phyloP scores from a whole-genome alignment of 495 filamentous ascomycete species.

The Penicillium parvum region DNA sequence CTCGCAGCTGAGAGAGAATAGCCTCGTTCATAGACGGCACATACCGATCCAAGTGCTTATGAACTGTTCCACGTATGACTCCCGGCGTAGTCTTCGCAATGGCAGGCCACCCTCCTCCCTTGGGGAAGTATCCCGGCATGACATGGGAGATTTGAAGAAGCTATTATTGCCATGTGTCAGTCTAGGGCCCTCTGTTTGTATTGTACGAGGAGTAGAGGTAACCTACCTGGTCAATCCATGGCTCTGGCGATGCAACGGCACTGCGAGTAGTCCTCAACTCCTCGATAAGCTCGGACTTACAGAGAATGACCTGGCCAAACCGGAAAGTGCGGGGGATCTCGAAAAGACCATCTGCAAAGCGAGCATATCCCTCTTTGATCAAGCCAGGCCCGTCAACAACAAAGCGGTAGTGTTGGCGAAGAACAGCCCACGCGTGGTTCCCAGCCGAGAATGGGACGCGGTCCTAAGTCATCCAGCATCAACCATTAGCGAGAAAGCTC shows the following conservation, averaged over 20 bases:
- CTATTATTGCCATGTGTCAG: slow-evolving; percentile 4
- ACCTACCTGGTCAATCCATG: slow-evolving; percentile 28
- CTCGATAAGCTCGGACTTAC: slow-evolving; percentile 20
- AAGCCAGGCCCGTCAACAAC: slow-evolving; percentile 17
- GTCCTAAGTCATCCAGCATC: neutral
- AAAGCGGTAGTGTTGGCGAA: slow-evolving; percentile 23
- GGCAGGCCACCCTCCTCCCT: slow-evolving; percentile 19
- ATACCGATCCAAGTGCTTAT: slow-evolving; percentile 20
- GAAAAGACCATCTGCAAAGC: slow-evolving; percentile 14
- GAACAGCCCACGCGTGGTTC: slow-evolving; percentile 7
- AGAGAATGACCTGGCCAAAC: slow-evolving; percentile 21
- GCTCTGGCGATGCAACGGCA: slow-evolving; percentile 18
- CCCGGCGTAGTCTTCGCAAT: slow-evolving; percentile 25
- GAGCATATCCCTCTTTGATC: slow-evolving; percentile 16
- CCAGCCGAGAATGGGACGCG: slow-evolving; percentile 9
- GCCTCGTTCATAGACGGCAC: slow-evolving; percentile 19
- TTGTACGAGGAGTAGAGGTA: too few species aligned
- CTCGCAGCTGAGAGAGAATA: slow-evolving; percentile 14
- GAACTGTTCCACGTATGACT: slow-evolving; percentile 19
- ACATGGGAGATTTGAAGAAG: slow-evolving; percentile 26
- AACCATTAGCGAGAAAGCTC: neutral
- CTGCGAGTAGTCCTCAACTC: slow-evolving; percentile 16
- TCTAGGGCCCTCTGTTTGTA: too few species aligned
- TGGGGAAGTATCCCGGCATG: slow-evolving; percentile 27
- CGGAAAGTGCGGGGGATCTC: slow-evolving; percentile 27